A percentile compares a stretch with the other conserved stretches of the same genome.
These are phyloP conservation scores for Scytalidium sp. DNA, from an alignment of 2,329 filamentous ascomycete genomes.

Conservation along the genomic window DNA sequence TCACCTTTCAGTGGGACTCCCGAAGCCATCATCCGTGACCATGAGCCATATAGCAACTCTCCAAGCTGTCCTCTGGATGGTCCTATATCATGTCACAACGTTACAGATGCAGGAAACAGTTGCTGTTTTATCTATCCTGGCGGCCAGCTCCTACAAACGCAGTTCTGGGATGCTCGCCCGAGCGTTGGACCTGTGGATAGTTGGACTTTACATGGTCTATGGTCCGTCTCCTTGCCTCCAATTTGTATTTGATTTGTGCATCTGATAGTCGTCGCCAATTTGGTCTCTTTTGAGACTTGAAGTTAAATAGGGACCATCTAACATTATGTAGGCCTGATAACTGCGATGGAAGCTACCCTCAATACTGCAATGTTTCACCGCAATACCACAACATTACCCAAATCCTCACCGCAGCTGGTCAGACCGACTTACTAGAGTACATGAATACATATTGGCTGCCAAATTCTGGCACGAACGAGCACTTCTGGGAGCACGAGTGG, in stretches of 20 bases:
- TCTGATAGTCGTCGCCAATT: no score
- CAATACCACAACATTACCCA: constrained; percentile 60
- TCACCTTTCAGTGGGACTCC: constrained; percentile 12
- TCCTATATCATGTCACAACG: constrained; percentile 59
- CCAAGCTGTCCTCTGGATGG: constrained; percentile 22
- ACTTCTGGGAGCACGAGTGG: constrained; percentile 75
- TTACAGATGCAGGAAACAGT: constrained; percentile 52
- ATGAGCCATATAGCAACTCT: constrained; percentile 14
- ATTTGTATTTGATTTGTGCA: not conserved
- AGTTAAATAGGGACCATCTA: not conserved
- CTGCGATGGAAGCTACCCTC: constrained; percentile 66
- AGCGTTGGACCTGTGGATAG: constrained; percentile 60
- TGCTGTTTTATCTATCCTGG: constrained; percentile 74
- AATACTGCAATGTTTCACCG: constrained; percentile 60
- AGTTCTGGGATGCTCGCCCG: constrained; percentile 72
- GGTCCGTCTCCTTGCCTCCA: constrained; percentile 16
- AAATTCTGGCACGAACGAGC: constrained; percentile 57
- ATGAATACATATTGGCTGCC: constrained; percentile 72
- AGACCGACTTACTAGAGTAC: constrained; percentile 47
- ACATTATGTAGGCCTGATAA: constrained; percentile 43
- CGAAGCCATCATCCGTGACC: not conserved
- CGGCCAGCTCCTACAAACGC: constrained; percentile 68
- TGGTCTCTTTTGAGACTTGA: not conserved
- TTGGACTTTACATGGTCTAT: constrained; percentile 74
- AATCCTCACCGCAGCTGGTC: constrained; percentile 33